Percentiles rank a stretch among this genome's conserved stretches.
Evolutionary conservation across 2,329 filamentous ascomycete genomes (phyloP).

Genomic region (Alternaria sp.): DNA sequence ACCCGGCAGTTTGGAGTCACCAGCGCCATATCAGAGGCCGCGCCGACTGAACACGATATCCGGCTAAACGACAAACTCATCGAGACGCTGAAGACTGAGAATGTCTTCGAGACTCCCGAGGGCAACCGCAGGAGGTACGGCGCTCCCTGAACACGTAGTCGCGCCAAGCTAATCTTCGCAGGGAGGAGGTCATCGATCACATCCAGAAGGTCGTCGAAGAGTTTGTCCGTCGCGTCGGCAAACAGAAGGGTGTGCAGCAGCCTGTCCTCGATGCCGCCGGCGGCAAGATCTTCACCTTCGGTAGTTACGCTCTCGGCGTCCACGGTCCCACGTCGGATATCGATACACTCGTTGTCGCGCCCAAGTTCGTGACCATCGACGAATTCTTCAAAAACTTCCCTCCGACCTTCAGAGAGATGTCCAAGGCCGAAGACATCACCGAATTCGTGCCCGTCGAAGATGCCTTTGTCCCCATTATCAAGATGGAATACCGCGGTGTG

Average conservation of each 20-base stretch:
- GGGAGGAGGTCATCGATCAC: constrained; percentile 74
- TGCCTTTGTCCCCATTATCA: constrained; percentile 96
- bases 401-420: constrained; percentile 76
- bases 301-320: constrained; percentile 92
- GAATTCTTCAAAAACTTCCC: constrained; percentile 95
- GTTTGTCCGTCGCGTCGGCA: constrained; percentile 83
- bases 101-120: constrained; percentile 85
- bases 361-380: constrained; percentile 84
- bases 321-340: constrained; percentile 96
- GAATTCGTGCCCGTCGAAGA: constrained; percentile 86
- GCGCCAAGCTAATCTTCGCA: constrained; percentile 45
- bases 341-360: constrained; percentile 90
- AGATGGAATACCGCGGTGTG: constrained; percentile 88
- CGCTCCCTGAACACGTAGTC: not conserved
- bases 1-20: constrained; percentile 71
- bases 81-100: constrained; percentile 83
- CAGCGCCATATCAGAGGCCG: constrained; percentile 76
- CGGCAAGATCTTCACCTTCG: constrained; percentile 94
- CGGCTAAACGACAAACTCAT: constrained; percentile 79
- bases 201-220: constrained; percentile 82
- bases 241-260: constrained; percentile 74
- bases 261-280: constrained; percentile 82
- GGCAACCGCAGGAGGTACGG: constrained; percentile 82
- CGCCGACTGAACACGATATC: constrained; percentile 79
- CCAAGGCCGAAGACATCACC: constrained; percentile 78